phyloP scores from a whole-genome alignment of 176 grass and related monocot species.

The Carex scoparia region DNA sequence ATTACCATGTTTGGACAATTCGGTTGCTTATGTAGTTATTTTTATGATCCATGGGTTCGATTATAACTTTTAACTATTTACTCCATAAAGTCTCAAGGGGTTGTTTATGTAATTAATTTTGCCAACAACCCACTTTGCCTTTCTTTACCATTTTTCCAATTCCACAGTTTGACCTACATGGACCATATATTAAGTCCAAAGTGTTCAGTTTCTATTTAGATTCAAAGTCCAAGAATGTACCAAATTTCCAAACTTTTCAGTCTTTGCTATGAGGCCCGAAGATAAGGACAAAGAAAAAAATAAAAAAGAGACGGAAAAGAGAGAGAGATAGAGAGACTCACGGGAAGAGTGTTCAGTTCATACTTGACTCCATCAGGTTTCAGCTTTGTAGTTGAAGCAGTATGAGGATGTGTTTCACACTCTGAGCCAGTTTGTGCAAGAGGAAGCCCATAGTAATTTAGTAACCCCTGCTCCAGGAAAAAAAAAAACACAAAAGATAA shows the following conservation, averaged over 20 bases:
- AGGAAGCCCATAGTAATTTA: conserved; percentile 74
- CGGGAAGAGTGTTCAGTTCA: conserved; percentile 76
- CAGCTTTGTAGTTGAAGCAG: not conserved
- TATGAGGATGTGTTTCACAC: conserved; percentile 15
- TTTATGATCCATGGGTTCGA: not conserved
- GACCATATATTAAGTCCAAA: no score
- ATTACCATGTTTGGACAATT: not conserved
- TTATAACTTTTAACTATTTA: not conserved
- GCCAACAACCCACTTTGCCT: not conserved
- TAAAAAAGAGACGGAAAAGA: not conserved
- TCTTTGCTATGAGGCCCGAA: not conserved
- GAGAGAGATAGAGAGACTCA: conserved; percentile 32
- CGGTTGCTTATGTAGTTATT: not conserved
- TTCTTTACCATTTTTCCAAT: not conserved
- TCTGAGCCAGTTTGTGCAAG: conserved; percentile 17
- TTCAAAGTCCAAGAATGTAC: not conserved
- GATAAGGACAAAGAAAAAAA: not conserved
- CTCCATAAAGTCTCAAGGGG: not conserved
- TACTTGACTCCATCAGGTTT: conserved; percentile 49
- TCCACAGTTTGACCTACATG: not conserved
- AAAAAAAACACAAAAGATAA: not conserved
- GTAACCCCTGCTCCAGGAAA: conserved; percentile 47
- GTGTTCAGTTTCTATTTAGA: not conserved
- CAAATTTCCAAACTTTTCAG: not conserved
- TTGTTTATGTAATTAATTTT: no score